Conservation (phyloP, 345 rosid genomes). For the Dipteronia dyeriana region DNA sequence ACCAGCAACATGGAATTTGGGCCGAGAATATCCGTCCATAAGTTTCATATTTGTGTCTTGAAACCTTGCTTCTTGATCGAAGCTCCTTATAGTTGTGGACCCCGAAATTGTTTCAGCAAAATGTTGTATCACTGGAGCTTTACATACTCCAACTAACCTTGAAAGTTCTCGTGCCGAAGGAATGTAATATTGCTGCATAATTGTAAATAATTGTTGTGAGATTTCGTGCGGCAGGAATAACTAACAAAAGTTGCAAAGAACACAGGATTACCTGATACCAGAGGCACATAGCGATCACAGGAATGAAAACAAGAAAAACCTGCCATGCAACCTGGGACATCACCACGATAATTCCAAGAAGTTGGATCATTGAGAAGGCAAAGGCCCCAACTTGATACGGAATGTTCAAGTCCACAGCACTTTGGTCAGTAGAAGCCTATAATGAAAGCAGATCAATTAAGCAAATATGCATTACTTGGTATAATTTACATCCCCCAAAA, state of each 20-base stretch:
- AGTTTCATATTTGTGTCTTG: conserved; percentile 57
- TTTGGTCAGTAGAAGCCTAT: conserved; percentile 88
- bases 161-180: conserved; percentile 75
- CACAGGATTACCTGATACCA: conserved; percentile 71
- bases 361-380: conserved; percentile 56
- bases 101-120: conserved; percentile 87
- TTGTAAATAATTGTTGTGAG: neutral
- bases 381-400: conserved; percentile 44
- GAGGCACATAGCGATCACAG: conserved; percentile 56
- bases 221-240: neutral
- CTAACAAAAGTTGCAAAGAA: neutral
- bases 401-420: conserved; percentile 56
- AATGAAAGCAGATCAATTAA: conserved; percentile 3
- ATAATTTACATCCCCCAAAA: too few species aligned
- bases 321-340: conserved; percentile 89
- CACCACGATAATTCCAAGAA: conserved; percentile 65
- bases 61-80: conserved; percentile 75
- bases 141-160: conserved; percentile 70
- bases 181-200: conserved; percentile 68
- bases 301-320: conserved; percentile 70
- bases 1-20: conserved; percentile 54
- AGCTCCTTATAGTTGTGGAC: conserved; percentile 76
- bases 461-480: neutral
- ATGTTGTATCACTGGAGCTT: conserved; percentile 83
- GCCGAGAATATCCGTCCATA: conserved; percentile 66